phyloP scores from a whole-genome alignment of 2,329 filamentous ascomycete genomes.

The Periconia sp. region DNA sequence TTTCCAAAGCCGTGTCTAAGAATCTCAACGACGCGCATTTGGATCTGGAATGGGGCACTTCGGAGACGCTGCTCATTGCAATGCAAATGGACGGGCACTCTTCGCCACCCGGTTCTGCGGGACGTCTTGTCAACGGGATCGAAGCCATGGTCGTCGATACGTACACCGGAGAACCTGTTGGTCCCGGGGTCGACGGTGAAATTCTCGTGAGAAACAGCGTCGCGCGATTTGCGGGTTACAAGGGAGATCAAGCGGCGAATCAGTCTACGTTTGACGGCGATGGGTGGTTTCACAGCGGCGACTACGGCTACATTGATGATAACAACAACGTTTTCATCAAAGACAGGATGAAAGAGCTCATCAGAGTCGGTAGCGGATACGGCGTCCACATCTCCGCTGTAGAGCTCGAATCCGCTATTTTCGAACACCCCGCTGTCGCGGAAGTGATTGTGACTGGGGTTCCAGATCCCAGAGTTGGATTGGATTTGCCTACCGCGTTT shows the following conservation, averaged over 20 bases:
- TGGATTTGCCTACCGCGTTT: neutral
- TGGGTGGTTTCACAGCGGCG: constrained; percentile 45
- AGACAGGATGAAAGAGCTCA: constrained; percentile 16
- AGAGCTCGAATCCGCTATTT: neutral
- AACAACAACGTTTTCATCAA: constrained; percentile 15
- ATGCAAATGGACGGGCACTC: constrained; percentile 21
- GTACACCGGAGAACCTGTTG: neutral
- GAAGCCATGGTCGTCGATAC: neutral
- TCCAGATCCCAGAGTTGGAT: neutral
- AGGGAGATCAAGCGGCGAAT: constrained; percentile 69
- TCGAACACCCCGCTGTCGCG: neutral
- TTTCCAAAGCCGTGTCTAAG: constrained; percentile 15
- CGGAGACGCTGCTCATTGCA: constrained; percentile 27
- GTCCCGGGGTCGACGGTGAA: neutral
- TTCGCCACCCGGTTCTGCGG: constrained; percentile 17
- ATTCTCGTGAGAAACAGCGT: neutral
- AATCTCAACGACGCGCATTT: constrained; percentile 20
- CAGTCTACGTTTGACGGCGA: constrained; percentile 65
- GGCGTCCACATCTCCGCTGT: neutral
- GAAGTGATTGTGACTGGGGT: neutral
- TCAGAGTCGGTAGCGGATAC: constrained; percentile 4
- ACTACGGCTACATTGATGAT: constrained; percentile 11
- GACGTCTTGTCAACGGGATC: constrained; percentile 15
- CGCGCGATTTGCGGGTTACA: constrained; percentile 66
- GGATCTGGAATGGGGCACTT: constrained; percentile 24